Evolutionary conservation across 2,329 filamentous ascomycete genomes (phyloP).

Genomic region (Hymenotorrendiella dingleyae): DNA sequence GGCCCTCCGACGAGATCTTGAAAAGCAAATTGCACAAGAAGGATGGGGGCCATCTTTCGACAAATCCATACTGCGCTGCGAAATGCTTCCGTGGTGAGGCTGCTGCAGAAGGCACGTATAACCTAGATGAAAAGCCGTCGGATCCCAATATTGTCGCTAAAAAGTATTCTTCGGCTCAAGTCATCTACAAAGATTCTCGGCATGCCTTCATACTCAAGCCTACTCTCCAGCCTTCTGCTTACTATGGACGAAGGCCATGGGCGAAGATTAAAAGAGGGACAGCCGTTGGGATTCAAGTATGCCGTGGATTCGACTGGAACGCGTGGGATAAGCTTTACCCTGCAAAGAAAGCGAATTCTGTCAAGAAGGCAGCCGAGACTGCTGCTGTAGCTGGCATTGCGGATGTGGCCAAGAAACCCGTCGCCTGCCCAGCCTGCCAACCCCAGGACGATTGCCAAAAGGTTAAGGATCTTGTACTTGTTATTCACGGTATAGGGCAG

Average conservation of each 20-base stretch:
- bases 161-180: slow-evolving; percentile 68
- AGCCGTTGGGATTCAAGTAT: slow-evolving; percentile 78
- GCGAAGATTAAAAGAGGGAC: slow-evolving; percentile 73
- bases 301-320: slow-evolving; percentile 77
- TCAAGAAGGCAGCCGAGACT: slow-evolving; percentile 28
- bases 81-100: slow-evolving; percentile 55
- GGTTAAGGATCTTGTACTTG: slow-evolving; percentile 81
- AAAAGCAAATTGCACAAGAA: slow-evolving; percentile 30
- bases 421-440: slow-evolving; percentile 51
- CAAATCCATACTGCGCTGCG: slow-evolving; percentile 53
- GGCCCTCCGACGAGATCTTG: slow-evolving; percentile 54
- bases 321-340: slow-evolving; percentile 68
- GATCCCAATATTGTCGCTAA: slow-evolving; percentile 33
- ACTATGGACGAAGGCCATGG: slow-evolving; percentile 76
- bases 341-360: slow-evolving; percentile 26
- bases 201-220: slow-evolving; percentile 84
- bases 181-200: slow-evolving; percentile 75
- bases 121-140: slow-evolving; percentile 16
- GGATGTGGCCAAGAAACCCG: slow-evolving; percentile 12
- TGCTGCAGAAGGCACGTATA: slow-evolving; percentile 46
- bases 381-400: slow-evolving; percentile 14
- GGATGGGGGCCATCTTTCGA: slow-evolving; percentile 20
- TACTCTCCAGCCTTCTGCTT: slow-evolving; percentile 75
- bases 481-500: slow-evolving; percentile 94
- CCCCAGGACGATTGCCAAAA: slow-evolving; percentile 58